Base-by-base conservation (phyloP, 208 protist species). In the Balamuthia mandrillaris region DNA sequence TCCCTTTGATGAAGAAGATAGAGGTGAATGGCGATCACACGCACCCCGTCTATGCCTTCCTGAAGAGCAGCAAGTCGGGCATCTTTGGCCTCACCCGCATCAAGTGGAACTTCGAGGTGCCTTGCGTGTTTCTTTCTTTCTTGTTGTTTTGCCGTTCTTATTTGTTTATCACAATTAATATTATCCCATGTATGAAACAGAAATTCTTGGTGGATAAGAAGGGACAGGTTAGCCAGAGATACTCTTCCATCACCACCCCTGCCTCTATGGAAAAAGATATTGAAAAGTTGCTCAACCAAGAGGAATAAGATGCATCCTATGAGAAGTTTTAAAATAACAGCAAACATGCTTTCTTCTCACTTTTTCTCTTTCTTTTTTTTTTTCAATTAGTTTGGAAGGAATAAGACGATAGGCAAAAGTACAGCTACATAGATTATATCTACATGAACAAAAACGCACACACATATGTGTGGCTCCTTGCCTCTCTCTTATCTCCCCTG, bases 101-200 rank as follows among this genome's bases (percentile, higher is more conserved):
- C 65, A 87, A 87, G 56, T 87, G 83, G 83, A 87, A 87, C 68
- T 87, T 81, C 16, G 78, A 82, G 74, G 70, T 79, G 3, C n/a
- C n/a, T n/a, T n/a, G n/a, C n/a, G n/a, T n/a, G n/a, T n/a, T n/a
- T n/a, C n/a, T n/a, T n/a, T n/a, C n/a, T n/a, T n/a, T n/a, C n/a
- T n/a, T n/a, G n/a, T n/a, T n/a, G n/a, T n/a, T n/a, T n/a, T n/a
- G n/a, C n/a, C 45, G 65, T 33, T 31, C 27, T 12, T 10, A 21
- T 6, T 27, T 31, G 18, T 18, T 75, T 29, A 0, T 37, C 39
- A 3, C 4, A 21, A 27, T 0, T 21, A 16, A 12, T 39, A 10
- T 39, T 35, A 75, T 49, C 3, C 7, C 65, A 16, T 10, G 21
- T 31, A 9, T 2, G 1, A 75, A 33, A 82, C 29, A 82, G 74